A percentile compares a stretch with the other conserved stretches of the same genome.
Conservation (phyloP, 2,329 filamentous ascomycete species). For the Diaporthe destruens region DNA sequence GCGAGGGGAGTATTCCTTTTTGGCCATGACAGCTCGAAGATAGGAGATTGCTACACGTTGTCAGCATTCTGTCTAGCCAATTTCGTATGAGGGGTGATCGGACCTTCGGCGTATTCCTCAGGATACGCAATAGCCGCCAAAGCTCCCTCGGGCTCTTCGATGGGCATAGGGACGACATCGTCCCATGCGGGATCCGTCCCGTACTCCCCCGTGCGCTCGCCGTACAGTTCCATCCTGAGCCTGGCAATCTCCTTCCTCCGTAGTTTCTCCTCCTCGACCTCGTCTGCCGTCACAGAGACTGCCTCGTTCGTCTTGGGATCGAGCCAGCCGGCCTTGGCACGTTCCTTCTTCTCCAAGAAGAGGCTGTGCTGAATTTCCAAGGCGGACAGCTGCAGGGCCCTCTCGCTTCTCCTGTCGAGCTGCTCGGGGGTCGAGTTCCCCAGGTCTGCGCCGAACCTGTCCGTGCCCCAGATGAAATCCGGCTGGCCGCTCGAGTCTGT, state of each 20-base stretch:
- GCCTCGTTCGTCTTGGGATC: constrained; percentile 44
- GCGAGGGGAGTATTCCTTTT: constrained; percentile 84
- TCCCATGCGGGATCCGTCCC: constrained; percentile 82
- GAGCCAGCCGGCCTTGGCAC: constrained; percentile 42
- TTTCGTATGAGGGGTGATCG: background rate
- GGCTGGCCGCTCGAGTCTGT: background rate
- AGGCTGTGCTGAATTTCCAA: constrained; percentile 59
- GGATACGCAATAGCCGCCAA: constrained; percentile 94
- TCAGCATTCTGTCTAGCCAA: constrained; percentile 41
- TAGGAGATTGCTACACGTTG: constrained; percentile 81
- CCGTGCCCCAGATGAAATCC: constrained; percentile 60
- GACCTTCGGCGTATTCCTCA: constrained; percentile 86
- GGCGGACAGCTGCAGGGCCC: constrained; percentile 57
- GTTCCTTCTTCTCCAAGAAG: constrained; percentile 57
- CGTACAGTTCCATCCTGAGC: constrained; percentile 66
- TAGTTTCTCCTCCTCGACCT: constrained; percentile 60
- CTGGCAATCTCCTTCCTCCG: constrained; percentile 65
- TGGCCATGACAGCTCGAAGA: constrained; percentile 91
- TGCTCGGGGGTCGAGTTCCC: constrained; percentile 62
- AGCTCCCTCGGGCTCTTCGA: constrained; percentile 85
- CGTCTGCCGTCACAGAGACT: constrained; percentile 51
- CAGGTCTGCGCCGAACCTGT: constrained; percentile 63
- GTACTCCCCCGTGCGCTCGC: constrained; percentile 64
- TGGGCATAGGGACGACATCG: constrained; percentile 84
- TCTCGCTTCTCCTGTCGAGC: constrained; percentile 57